Evolutionary conservation across 495 filamentous ascomycete genomes (phyloP), one percentile per base, ranked within the genome.

Genomic region (Parathielavia appendiculata): DNA sequence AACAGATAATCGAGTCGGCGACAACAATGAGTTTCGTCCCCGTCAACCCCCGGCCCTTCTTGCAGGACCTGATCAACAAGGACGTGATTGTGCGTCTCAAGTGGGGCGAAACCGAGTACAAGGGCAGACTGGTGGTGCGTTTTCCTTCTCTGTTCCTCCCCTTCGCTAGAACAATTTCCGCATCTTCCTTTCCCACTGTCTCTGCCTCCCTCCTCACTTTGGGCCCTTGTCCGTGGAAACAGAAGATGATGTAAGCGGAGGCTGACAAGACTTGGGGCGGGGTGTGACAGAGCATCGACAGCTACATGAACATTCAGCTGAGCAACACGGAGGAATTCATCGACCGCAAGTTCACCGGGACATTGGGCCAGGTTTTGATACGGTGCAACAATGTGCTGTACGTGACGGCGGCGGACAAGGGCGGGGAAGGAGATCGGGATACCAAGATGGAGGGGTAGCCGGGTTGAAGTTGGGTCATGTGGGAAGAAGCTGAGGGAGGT

Each of bases 221-320:
- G n/a, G n/a, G n/a, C n/a, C n/a, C 8, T 36, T 32, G 1, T 53
- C 17, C 11, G n/a, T 10, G 17, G 48, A 51, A 51, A 23, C 3
- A 11, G 17, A 19, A 39, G 19, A 6, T 1, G 35, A 12, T 6
- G 26, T 6, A 30, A 30, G n/a, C 30, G 13, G 43, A 46, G 40
- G 35, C 16, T 7, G 12, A 16, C 6, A 51, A 39, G 36, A 48
- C 20, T 23, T 49, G 32, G 30, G 17, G 88, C 82, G 32, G 30
- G 17, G 88, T 82, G 14, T 14, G 6, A 44, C 53, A 71, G 68
- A 70, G 67, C 75, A 88, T 96, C 63, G 93, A 98, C 77, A 91
- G 87, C 66, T 98, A 97, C 82, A 96, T 98, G 92, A 98, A 98
- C 76, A 84, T 98, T 60, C 89, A 97, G 74, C 81, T 98, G 52